These are phyloP conservation scores for Ustilago loliicola DNA, from an alignment of 1,284 basidiomycete genomes.

Conservation along the genomic window DNA sequence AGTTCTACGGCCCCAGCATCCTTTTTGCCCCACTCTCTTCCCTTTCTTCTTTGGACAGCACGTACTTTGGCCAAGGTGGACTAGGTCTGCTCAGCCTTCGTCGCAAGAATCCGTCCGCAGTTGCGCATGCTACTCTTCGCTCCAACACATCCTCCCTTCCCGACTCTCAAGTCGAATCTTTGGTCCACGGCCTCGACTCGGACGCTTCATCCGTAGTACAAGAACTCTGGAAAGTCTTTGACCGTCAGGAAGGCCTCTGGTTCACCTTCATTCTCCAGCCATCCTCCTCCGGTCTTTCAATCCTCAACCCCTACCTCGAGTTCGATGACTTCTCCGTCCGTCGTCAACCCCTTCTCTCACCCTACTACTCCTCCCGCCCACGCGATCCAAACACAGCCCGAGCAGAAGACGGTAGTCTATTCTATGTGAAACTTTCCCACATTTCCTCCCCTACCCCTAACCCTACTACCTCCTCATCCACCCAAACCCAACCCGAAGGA, in stretches of 20 bases:
- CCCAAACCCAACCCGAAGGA: slow-evolving; percentile 26
- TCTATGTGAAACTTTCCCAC: slow-evolving; percentile 56
- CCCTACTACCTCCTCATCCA: slow-evolving; percentile 1
- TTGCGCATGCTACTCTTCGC: slow-evolving; percentile 15
- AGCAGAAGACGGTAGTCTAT: slow-evolving; percentile 57
- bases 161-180: not conserved
- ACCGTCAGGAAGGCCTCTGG: slow-evolving; percentile 54
- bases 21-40: slow-evolving; percentile 25
- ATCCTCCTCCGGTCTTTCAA: not conserved
- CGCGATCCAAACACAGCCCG: slow-evolving; percentile 37
- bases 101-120: not conserved
- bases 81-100: slow-evolving; percentile 48
- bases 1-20: slow-evolving; percentile 47
- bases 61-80: slow-evolving; percentile 47
- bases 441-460: slow-evolving; percentile 31
- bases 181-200: slow-evolving; percentile 26
- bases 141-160: slow-evolving; percentile 13
- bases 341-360: slow-evolving; percentile 41
- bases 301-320: slow-evolving; percentile 44
- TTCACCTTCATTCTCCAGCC: slow-evolving; percentile 45
- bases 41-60: slow-evolving; percentile 24
- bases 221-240: slow-evolving; percentile 48
- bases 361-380: slow-evolving; percentile 35
- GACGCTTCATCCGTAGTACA: slow-evolving; percentile 18
- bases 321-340: slow-evolving; percentile 58